A percentile compares a stretch with the other conserved stretches of the same genome.
These are phyloP conservation scores for Pezicula neosporulosa DNA, from an alignment of 2,329 filamentous ascomycete species.

Conservation along the genomic window DNA sequence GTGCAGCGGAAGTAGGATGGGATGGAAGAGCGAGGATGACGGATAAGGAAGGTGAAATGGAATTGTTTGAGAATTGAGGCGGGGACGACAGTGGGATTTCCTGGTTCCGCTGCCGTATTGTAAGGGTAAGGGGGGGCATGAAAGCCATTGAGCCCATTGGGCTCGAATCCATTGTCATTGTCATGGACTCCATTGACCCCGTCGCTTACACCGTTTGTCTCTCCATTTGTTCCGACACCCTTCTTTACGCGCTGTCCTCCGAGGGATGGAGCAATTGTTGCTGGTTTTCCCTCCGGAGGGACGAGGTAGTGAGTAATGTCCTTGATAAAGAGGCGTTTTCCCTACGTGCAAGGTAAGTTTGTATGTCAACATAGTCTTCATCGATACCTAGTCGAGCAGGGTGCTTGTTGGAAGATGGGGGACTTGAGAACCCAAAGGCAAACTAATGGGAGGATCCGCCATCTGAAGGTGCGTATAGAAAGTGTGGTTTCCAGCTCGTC, in stretches of 20 bases:
- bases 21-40: constrained; percentile 86
- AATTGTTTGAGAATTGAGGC: constrained; percentile 70
- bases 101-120: constrained; percentile 53
- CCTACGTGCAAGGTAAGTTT: constrained; percentile 52
- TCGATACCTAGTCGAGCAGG: too few relatives aligned
- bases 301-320: constrained; percentile 94
- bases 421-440: too few relatives aligned
- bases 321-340: constrained; percentile 95
- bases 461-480: too few relatives aligned
- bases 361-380: too few relatives aligned
- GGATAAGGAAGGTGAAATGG: constrained; percentile 95
- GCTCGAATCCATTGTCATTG: constrained; percentile 22
- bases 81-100: constrained; percentile 85
- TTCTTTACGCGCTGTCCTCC: constrained; percentile 25
- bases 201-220: constrained; percentile 18
- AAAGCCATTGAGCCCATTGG: constrained; percentile 19
- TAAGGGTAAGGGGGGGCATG: constrained; percentile 52
- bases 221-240: constrained; percentile 26
- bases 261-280: constrained; percentile 77
- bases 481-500: too few relatives aligned
- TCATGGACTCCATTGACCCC: constrained; percentile 7
- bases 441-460: too few relatives aligned
- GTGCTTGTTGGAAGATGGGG: too few relatives aligned
- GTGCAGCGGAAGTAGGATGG: constrained; percentile 95
- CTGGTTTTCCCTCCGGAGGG: constrained; percentile 65